phyloP scores from a whole-genome alignment of 1,284 basidiomycete species.

The Pyrrhoderma noxium region DNA sequence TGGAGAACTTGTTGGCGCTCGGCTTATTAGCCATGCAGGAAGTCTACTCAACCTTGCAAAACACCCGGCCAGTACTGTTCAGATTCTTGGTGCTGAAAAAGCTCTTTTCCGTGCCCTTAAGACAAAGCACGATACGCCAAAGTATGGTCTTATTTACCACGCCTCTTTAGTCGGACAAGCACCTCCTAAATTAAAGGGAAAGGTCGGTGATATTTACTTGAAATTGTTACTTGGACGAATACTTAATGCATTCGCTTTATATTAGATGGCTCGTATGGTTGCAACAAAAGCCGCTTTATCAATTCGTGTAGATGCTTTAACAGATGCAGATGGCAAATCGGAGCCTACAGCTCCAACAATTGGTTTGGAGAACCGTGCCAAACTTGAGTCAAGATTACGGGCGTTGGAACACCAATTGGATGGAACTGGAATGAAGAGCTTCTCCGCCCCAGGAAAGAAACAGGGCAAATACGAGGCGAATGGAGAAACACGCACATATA shows the following conservation, averaged over 20 bases:
- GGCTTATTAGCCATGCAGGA: constrained; percentile 95
- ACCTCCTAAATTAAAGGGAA: constrained; percentile 97
- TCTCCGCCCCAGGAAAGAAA: constrained; percentile 55
- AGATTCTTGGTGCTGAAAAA: constrained; percentile 98
- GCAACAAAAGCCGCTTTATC: constrained; percentile 96
- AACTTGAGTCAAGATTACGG: constrained; percentile 90
- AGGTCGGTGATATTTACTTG: no score
- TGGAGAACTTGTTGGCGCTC: constrained; percentile 93
- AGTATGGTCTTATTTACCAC: constrained; percentile 40
- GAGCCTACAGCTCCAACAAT: constrained; percentile 76
- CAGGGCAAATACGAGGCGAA: constrained; percentile 76
- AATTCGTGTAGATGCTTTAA: constrained; percentile 93
- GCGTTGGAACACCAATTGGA: constrained; percentile 82
- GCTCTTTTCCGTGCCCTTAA: constrained; percentile 97
- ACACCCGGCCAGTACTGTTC: constrained; percentile 95
- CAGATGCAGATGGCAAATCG: constrained; percentile 88
- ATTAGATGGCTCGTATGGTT: constrained; percentile 97
- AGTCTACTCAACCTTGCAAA: constrained; percentile 92
- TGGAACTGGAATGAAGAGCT: constrained; percentile 54
- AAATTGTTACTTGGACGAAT: constrained; percentile 9
- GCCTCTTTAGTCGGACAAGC: constrained; percentile 95
- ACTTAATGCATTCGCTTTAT: constrained; percentile 1
- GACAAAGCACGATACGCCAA: constrained; percentile 98
- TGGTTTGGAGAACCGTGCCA: constrained; percentile 88
- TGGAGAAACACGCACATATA: constrained; percentile 74